Evolutionary conservation across 106 monocot genomes (phyloP).

Genomic region (Platanthera guangdongensis): DNA sequence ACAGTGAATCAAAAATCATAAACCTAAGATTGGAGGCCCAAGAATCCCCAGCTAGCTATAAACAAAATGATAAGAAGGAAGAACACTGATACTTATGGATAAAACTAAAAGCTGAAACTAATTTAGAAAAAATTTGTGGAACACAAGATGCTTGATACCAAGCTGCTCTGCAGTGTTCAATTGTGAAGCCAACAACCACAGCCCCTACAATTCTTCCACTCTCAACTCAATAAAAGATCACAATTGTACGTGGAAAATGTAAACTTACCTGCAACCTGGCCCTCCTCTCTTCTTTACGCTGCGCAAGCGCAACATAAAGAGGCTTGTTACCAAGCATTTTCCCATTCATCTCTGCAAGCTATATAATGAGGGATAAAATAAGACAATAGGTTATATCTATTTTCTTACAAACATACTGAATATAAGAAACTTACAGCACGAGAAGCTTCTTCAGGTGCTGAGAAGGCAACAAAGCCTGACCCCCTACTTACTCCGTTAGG

Average conservation of each 20-base stretch:
- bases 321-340: constrained; percentile 70
- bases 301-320: constrained; percentile 69
- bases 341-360: constrained; percentile 68
- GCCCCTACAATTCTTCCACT: not conserved
- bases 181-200: not conserved
- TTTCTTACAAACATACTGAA: not conserved
- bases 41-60: not conserved
- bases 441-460: constrained; percentile 58
- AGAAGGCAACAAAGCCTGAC: constrained; percentile 67
- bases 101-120: not conserved
- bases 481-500: constrained; percentile 57
- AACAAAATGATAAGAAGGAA: not conserved
- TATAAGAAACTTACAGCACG: constrained; percentile 45
- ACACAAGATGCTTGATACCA: not conserved
- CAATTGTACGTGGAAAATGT: not conserved
- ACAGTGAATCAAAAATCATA: not conserved
- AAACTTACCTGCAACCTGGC: constrained; percentile 54
- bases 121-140: not conserved
- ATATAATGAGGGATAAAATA: not conserved
- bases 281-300: constrained; percentile 73
- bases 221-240: not conserved
- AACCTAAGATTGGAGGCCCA: not conserved
- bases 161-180: not conserved
- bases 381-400: not conserved
- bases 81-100: not conserved